A percentile compares a stretch with the other conserved stretches of the same genome.
These are phyloP conservation scores for Neonectria sp. DNA, from an alignment of 2,329 filamentous ascomycete species.

Conservation along the genomic window DNA sequence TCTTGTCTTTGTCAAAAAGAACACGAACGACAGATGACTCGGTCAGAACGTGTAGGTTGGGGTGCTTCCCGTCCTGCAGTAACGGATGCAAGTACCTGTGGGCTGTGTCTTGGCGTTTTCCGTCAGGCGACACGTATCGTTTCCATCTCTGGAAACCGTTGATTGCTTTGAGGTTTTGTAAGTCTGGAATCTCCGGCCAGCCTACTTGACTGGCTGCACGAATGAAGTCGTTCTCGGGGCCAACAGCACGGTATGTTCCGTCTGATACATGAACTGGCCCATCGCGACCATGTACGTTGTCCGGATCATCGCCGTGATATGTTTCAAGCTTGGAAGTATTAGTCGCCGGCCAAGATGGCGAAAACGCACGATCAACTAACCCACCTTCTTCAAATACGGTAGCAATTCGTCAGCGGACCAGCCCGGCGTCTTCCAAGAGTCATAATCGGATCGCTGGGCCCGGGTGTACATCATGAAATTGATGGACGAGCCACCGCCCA, in stretches of 20 bases:
- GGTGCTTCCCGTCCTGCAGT: slow-evolving; percentile 56
- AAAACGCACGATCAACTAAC: background rate
- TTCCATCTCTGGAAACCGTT: slow-evolving; percentile 51
- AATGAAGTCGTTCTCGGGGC: slow-evolving; percentile 64
- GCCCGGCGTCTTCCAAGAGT: slow-evolving; percentile 53
- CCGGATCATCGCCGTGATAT: slow-evolving; percentile 63
- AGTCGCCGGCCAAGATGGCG: background rate
- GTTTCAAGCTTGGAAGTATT: slow-evolving; percentile 64
- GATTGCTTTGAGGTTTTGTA: slow-evolving; percentile 65
- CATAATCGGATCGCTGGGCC: slow-evolving; percentile 51
- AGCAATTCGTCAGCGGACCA: slow-evolving; percentile 53
- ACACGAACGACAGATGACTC: slow-evolving; percentile 70
- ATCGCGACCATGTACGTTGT: slow-evolving; percentile 63
- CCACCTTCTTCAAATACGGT: slow-evolving; percentile 52
- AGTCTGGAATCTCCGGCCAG: slow-evolving; percentile 65
- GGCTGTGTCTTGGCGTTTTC: slow-evolving; percentile 70
- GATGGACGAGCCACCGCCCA: slow-evolving; percentile 52
- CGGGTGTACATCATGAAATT: slow-evolving; percentile 54
- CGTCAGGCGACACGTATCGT: slow-evolving; percentile 62
- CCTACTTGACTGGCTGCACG: slow-evolving; percentile 62
- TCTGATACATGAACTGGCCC: slow-evolving; percentile 71
- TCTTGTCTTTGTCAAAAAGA: slow-evolving; percentile 64
- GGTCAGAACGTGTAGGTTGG: slow-evolving; percentile 72
- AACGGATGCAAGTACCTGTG: slow-evolving; percentile 60
- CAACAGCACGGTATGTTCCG: slow-evolving; percentile 60